phyloP scores from a whole-genome alignment of 108 stramenopile genomes.

The Mayamaea pseudoterrestris region DNA sequence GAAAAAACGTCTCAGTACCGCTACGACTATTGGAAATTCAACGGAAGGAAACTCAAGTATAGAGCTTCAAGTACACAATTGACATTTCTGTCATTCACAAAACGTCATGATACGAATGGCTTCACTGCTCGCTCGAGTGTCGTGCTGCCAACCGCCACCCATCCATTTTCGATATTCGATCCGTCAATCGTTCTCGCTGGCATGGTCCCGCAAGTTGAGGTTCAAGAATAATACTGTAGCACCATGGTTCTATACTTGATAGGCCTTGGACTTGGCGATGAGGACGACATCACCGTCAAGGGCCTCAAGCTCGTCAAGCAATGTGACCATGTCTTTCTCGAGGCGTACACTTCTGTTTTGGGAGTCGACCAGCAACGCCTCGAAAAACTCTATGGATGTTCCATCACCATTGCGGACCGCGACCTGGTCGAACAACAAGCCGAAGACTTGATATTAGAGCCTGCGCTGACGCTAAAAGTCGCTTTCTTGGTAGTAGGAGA shows the following conservation, averaged over 20 bases:
- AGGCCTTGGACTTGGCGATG: conserved; percentile 94
- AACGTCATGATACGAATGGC: no score
- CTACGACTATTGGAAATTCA: no score
- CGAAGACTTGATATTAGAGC: conserved; percentile 81
- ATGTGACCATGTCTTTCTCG: conserved; percentile 80
- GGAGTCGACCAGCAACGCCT: conserved; percentile 66
- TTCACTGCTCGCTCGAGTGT: no score
- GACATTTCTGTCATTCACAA: no score
- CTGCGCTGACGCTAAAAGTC: conserved; percentile 63
- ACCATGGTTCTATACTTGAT: conserved; percentile 95
- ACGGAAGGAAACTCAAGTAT: no score
- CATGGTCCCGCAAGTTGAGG: no score
- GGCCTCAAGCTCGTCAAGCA: conserved; percentile 90
- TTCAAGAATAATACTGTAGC: no score
- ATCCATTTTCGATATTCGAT: no score
- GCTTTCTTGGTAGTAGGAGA: conserved; percentile 97
- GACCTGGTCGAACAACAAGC: conserved; percentile 89
- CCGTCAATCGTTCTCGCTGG: no score
- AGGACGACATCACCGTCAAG: conserved; percentile 96
- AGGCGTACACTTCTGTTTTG: conserved; percentile 95
- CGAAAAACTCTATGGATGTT: conserved; percentile 85
- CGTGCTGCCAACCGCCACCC: no score
- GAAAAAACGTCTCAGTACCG: no score
- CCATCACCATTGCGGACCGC: conserved; percentile 86
- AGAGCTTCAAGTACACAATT: no score